Conservation (phyloP, 106 monocot species). For the Ottelia alismoides region DNA sequence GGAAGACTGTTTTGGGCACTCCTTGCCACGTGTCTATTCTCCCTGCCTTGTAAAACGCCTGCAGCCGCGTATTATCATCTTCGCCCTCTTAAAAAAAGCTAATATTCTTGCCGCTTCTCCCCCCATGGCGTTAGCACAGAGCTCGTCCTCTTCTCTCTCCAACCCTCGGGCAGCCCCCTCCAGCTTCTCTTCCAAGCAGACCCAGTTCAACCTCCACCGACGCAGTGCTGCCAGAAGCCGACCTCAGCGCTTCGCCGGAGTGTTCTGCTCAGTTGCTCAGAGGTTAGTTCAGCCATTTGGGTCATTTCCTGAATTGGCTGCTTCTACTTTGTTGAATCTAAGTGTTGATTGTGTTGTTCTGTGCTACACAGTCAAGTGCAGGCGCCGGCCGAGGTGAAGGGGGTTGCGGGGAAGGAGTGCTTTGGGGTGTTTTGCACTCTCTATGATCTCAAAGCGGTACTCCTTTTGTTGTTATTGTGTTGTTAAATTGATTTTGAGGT, state of each 20-base stretch:
- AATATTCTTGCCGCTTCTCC: background rate
- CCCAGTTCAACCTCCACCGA: constrained; percentile 1
- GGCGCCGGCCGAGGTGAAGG: constrained; percentile 9
- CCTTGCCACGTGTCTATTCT: too few relatives aligned
- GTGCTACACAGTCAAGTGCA: constrained; percentile 38
- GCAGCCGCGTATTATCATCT: too few relatives aligned
- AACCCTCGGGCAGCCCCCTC: constrained; percentile 11
- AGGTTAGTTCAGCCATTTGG: constrained; percentile 11
- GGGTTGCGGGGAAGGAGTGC: constrained; percentile 20
- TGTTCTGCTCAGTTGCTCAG: constrained; percentile 54
- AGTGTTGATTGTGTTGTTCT: background rate
- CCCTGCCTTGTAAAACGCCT: too few relatives aligned
- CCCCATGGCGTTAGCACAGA: constrained; percentile 29
- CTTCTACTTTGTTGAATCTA: background rate
- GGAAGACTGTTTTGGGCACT: too few relatives aligned
- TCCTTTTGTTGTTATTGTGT: background rate
- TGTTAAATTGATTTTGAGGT: too few relatives aligned
- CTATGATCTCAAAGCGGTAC: constrained; percentile 68
- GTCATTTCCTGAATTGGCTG: background rate
- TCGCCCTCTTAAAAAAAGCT: too few relatives aligned
- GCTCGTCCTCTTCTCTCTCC: constrained; percentile 13
- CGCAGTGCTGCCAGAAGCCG: background rate
- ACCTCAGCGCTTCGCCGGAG: constrained; percentile 3
- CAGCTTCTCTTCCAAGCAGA: constrained; percentile 3
- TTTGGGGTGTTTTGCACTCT: constrained; percentile 85